Percentiles rank a stretch among this genome's conserved stretches.
Evolutionary conservation across 257 asterid species (phyloP).

Genomic region (Penstemon barbatus): DNA sequence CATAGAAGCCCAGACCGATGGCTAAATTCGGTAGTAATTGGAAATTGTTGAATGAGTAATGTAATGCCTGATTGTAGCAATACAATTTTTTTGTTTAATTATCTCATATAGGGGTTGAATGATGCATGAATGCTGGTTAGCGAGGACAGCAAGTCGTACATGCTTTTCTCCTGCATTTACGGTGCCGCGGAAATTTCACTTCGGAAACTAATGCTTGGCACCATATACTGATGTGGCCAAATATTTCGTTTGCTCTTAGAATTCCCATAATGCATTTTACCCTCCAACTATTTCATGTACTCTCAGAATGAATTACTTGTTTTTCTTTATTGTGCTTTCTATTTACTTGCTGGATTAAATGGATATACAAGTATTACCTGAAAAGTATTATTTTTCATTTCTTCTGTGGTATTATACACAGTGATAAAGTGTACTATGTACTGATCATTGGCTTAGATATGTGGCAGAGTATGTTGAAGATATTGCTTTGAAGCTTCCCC

Average conservation of each 20-base stretch:
- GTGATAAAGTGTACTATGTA: conserved; percentile 24
- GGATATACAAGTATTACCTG: conserved; percentile 6
- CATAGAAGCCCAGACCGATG: too few species aligned
- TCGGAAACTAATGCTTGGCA: background rate
- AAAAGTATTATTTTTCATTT: background rate
- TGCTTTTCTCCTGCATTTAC: conserved; percentile 9
- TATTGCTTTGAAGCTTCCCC: conserved; percentile 59
- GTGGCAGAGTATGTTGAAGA: conserved; percentile 58
- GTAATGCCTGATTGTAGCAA: too few species aligned
- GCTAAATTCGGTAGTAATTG: background rate
- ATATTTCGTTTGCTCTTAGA: background rate
- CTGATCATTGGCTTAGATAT: conserved; percentile 52
- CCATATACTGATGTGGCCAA: background rate
- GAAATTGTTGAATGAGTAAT: background rate
- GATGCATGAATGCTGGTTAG: background rate
- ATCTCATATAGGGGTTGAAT: too few species aligned
- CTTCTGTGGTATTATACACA: conserved; percentile 7
- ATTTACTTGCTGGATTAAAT: background rate
- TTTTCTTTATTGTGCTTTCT: background rate
- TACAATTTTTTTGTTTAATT: too few species aligned
- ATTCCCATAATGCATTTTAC: background rate
- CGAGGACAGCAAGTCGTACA: background rate
- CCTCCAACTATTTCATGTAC: background rate
- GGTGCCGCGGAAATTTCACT: background rate
- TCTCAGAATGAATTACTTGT: background rate